phyloP scores from a whole-genome alignment of 345 rosid genomes.

The Gossypium ekmanianum region DNA sequence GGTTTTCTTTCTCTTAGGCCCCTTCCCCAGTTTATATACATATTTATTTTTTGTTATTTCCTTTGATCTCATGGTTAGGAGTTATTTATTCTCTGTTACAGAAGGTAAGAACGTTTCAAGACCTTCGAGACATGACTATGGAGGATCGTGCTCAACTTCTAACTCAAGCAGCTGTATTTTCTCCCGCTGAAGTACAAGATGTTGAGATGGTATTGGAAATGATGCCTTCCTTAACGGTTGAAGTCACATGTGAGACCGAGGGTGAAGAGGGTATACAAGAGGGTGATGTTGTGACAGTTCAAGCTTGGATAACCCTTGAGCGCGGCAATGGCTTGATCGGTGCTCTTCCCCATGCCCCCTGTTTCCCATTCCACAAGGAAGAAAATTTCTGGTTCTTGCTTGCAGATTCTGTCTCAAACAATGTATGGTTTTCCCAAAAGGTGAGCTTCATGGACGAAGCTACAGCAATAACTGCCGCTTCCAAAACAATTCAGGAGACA shows the following conservation, averaged over 20 bases:
- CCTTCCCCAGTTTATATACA: background rate
- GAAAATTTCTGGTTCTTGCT: slow-evolving; percentile 93
- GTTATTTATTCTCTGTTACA: slow-evolving; percentile 32
- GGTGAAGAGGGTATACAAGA: slow-evolving; percentile 98
- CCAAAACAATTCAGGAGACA: slow-evolving; percentile 81
- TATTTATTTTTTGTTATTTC: background rate
- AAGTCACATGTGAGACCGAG: slow-evolving; percentile 84
- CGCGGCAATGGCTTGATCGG: slow-evolving; percentile 74
- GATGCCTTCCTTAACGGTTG: slow-evolving; percentile 83
- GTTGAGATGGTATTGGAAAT: slow-evolving; percentile 78
- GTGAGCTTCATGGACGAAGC: slow-evolving; percentile 93
- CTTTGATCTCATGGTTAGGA: background rate
- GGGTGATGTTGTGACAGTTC: slow-evolving; percentile 79
- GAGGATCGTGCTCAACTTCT: slow-evolving; percentile 85
- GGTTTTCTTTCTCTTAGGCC: background rate
- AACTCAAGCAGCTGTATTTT: slow-evolving; percentile 66
- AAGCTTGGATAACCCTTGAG: slow-evolving; percentile 82
- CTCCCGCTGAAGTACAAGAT: slow-evolving; percentile 61
- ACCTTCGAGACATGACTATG: slow-evolving; percentile 60
- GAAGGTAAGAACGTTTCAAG: slow-evolving; percentile 93
- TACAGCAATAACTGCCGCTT: slow-evolving; percentile 69
- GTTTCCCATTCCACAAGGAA: slow-evolving; percentile 91
- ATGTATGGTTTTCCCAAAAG: slow-evolving; percentile 92
- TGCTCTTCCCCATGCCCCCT: slow-evolving; percentile 85
- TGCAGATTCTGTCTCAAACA: slow-evolving; percentile 69